phyloP scores from a whole-genome alignment of 2,329 filamentous ascomycete species.

The Beauveria sp. region DNA sequence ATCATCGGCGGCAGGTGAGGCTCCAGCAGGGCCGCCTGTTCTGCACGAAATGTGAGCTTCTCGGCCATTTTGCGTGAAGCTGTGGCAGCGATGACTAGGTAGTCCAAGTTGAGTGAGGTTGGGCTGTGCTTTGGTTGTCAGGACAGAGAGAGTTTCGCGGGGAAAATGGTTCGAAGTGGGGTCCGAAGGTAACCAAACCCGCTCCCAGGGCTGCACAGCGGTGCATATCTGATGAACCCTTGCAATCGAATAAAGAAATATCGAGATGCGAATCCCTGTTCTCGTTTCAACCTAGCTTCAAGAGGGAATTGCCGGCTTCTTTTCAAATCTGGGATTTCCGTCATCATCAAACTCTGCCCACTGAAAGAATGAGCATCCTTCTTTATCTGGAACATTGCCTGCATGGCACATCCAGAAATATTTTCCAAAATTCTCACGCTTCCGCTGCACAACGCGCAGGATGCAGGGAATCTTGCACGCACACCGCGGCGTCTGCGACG shows the following conservation, averaged over 20 bases:
- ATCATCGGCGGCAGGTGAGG: conserved; percentile 23
- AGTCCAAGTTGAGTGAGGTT: no score
- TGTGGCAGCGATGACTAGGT: background rate
- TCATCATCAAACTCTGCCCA: conserved; percentile 87
- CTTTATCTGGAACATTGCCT: conserved; percentile 59
- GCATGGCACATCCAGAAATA: conserved; percentile 96
- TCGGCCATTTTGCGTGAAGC: conserved; percentile 24
- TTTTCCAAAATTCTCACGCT: conserved; percentile 64
- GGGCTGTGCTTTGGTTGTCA: no score
- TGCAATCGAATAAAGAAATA: background rate
- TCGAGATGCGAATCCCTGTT: background rate
- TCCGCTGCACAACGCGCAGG: conserved; percentile 72
- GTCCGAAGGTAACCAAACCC: background rate
- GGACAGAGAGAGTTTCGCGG: background rate
- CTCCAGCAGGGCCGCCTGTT: conserved; percentile 25
- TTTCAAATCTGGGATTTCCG: conserved; percentile 55
- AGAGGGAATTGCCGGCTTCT: background rate
- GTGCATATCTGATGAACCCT: background rate
- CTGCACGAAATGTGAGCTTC: conserved; percentile 24
- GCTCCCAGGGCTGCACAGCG: background rate
- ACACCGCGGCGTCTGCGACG: conserved; percentile 70
- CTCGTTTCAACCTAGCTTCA: background rate
- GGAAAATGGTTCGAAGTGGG: background rate
- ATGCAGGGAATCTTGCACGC: conserved; percentile 61
- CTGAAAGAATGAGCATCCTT: conserved; percentile 69